Evolutionary conservation across 75 land plant species (phyloP).

Genomic region (Sequoiadendron giganteum): DNA sequence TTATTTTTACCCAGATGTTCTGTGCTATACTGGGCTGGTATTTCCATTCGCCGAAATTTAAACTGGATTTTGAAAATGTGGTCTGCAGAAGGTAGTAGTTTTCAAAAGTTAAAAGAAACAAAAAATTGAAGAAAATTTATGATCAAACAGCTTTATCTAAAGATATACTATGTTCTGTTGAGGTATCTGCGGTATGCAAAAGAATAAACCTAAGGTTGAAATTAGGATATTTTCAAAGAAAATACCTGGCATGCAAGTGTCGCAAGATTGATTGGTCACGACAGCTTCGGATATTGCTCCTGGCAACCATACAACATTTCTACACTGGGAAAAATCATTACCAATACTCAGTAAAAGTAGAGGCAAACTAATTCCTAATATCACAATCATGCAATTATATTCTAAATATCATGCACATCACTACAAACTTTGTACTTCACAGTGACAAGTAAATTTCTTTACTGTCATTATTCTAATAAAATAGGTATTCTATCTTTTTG

Average conservation of each 20-base stretch:
- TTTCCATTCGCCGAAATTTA: slow-evolving; percentile 90
- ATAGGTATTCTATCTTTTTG: background rate
- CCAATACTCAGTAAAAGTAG: background rate
- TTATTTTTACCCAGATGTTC: slow-evolving; percentile 65
- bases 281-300: slow-evolving; percentile 72
- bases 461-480: background rate
- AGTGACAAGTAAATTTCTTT: background rate
- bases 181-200: background rate
- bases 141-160: background rate
- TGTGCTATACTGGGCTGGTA: slow-evolving; percentile 75
- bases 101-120: background rate
- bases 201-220: background rate
- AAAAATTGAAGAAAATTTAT: background rate
- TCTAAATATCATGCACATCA: background rate
- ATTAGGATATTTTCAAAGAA: background rate
- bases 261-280: slow-evolving; percentile 62
- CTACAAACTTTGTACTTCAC: background rate
- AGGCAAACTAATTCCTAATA: background rate
- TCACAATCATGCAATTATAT: slow-evolving; percentile 1
- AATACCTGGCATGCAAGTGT: slow-evolving; percentile 79
- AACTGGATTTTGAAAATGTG: slow-evolving; percentile 79
- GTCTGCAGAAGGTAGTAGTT: slow-evolving; percentile 35
- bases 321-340: slow-evolving; percentile 59
- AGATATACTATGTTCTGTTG: background rate
- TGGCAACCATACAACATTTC: slow-evolving; percentile 97